Percentiles rank a stretch among this genome's conserved stretches.
These are phyloP conservation scores for Parascedosporium putredinis DNA, from an alignment of 2,329 filamentous ascomycete genomes.

Conservation along the genomic window DNA sequence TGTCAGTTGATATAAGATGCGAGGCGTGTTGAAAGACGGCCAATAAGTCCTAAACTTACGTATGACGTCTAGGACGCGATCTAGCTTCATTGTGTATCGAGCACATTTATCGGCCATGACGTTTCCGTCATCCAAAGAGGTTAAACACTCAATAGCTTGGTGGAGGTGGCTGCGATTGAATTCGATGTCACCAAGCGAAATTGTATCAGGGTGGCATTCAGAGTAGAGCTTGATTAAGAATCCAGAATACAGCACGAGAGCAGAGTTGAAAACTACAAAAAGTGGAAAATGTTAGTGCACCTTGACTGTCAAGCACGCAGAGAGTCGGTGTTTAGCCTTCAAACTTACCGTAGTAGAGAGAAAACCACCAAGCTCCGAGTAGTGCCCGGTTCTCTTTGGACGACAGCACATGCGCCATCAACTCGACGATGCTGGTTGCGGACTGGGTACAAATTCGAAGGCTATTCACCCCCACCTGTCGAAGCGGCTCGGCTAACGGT, in stretches of 20 bases:
- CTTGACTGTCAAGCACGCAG: too few species aligned
- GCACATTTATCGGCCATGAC: slow-evolving; percentile 5
- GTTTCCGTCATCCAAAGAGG: not conserved
- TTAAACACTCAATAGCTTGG: slow-evolving; percentile 5
- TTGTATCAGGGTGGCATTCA: not conserved
- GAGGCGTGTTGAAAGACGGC: too few species aligned
- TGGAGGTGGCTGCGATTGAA: not conserved
- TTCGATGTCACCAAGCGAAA: slow-evolving; percentile 1
- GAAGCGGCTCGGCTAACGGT: not conserved
- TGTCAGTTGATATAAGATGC: too few species aligned
- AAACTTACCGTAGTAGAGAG: slow-evolving; percentile 5
- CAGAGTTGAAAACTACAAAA: slow-evolving; percentile 5
- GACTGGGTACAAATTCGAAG: slow-evolving; percentile 3
- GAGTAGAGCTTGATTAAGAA: not conserved
- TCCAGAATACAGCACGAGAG: not conserved
- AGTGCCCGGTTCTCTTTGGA: not conserved
- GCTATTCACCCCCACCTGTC: not conserved
- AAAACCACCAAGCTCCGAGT: slow-evolving; percentile 4
- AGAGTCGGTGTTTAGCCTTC: too few species aligned
- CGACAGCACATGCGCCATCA: slow-evolving; percentile 1
- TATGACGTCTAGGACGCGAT: slow-evolving; percentile 3
- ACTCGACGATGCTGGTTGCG: not conserved
- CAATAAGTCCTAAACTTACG: too few species aligned
- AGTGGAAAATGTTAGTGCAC: not conserved
- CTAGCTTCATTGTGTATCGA: slow-evolving; percentile 5